phyloP scores from a whole-genome alignment of 2,329 filamentous ascomycete species.

The Aureobasidium sp. region DNA sequence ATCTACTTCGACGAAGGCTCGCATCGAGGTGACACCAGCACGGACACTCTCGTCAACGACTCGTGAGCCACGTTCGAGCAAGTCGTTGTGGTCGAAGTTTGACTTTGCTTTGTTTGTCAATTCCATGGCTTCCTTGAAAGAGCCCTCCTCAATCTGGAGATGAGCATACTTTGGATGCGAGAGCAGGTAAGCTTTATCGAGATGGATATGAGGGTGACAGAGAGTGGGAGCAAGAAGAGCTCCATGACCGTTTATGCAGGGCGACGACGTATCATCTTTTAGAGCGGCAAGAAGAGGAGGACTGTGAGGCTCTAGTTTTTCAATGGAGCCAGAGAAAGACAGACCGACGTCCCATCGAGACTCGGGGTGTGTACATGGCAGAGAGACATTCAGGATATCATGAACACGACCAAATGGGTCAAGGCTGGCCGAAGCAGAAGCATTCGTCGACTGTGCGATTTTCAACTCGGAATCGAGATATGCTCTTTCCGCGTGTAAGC shows the following conservation, averaged over 20 bases:
- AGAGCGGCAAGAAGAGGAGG: background rate
- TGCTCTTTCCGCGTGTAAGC: too few species aligned
- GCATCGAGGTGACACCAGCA: conserved; percentile 61
- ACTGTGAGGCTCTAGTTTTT: conserved; percentile 29
- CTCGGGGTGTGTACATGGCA: conserved; percentile 27
- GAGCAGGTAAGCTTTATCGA: conserved; percentile 60
- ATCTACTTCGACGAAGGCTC: conserved; percentile 67
- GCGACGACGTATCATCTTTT: conserved; percentile 1
- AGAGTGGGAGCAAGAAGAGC: conserved; percentile 49
- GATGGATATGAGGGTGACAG: conserved; percentile 66
- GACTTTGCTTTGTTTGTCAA: conserved; percentile 55
- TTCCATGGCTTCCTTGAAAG: conserved; percentile 59
- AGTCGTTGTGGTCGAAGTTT: conserved; percentile 54
- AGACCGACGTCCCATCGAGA: conserved; percentile 33
- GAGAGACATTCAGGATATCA: conserved; percentile 25
- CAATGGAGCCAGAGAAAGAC: conserved; percentile 21
- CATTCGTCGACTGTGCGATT: conserved; percentile 22
- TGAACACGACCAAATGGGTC: conserved; percentile 8
- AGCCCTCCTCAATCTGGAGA: conserved; percentile 52
- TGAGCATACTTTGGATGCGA: conserved; percentile 54
- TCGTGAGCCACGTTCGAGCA: conserved; percentile 57
- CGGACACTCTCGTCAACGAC: conserved; percentile 58
- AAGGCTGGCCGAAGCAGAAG: background rate
- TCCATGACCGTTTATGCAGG: conserved; percentile 33
- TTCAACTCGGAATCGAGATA: conserved; percentile 31